phyloP scores from a whole-genome alignment of 2,329 filamentous ascomycete species.

The Orbilia brochopaga region DNA sequence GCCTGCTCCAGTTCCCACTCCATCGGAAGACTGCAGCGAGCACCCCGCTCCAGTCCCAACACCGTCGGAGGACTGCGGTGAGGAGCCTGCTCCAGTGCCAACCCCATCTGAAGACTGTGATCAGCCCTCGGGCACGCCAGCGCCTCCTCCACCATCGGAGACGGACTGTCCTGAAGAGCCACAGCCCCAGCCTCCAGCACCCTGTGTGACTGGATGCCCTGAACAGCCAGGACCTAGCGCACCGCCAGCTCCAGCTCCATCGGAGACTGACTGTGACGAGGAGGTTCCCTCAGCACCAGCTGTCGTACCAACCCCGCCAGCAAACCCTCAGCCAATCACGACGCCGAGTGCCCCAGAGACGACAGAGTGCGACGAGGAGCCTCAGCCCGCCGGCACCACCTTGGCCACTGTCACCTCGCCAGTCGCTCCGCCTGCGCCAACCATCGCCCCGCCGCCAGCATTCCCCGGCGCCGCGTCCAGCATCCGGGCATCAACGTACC shows the following conservation, averaged over 20 bases:
- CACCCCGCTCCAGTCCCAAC: neutral
- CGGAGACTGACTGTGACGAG: conserved; percentile 5
- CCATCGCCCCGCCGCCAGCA: conserved; percentile 16
- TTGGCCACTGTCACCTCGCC: conserved; percentile 18
- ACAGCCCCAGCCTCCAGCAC: too few relatives aligned
- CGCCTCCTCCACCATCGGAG: too few relatives aligned
- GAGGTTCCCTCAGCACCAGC: neutral
- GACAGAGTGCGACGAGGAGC: conserved; percentile 28
- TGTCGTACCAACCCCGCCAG: neutral
- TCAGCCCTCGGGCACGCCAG: too few relatives aligned
- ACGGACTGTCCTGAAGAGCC: too few relatives aligned
- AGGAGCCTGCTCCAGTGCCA: neutral
- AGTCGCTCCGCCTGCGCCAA: conserved; percentile 17
- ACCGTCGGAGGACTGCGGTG: neutral
- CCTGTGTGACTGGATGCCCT: too few relatives aligned
- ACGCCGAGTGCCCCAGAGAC: conserved; percentile 2
- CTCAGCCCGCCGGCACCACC: conserved; percentile 21
- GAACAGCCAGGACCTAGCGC: too few relatives aligned
- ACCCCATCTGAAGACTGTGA: too few relatives aligned
- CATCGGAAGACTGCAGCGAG: conserved; percentile 6
- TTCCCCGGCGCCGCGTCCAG: conserved; percentile 37
- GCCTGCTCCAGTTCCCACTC: conserved; percentile 8
- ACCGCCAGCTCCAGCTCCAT: too few relatives aligned
- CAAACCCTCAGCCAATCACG: conserved; percentile 13
- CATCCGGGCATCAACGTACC: conserved; percentile 28